A percentile compares a stretch with the other conserved stretches of the same genome.
phyloP scores from a whole-genome alignment of 1,284 basidiomycete species.

The Termitomyces sp. region DNA sequence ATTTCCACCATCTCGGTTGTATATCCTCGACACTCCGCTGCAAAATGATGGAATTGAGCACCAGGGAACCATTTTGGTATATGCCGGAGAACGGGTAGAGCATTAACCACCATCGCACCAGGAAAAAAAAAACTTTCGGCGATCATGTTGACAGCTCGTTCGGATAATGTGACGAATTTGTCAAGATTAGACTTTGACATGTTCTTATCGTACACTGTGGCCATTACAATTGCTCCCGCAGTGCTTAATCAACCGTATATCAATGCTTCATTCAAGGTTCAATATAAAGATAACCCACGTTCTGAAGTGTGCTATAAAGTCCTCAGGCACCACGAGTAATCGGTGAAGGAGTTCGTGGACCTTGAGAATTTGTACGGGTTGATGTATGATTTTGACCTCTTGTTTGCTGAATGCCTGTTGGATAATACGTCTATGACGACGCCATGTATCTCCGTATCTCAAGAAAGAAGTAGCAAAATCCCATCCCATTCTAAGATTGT shows the following conservation, averaged over 20 bases:
- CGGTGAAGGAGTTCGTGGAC: constrained; percentile 27
- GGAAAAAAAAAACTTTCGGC: constrained; percentile 11
- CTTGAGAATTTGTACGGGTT: constrained; percentile 27
- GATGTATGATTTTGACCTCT: constrained; percentile 17
- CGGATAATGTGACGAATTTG: constrained; percentile 13
- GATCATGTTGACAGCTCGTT: constrained; percentile 9
- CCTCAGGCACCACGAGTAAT: constrained; percentile 25
- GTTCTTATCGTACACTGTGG: constrained; percentile 8
- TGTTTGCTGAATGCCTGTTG: constrained; percentile 27
- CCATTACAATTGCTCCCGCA: too few relatives aligned
- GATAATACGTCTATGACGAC: constrained; percentile 29
- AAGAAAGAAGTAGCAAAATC: constrained; percentile 29
- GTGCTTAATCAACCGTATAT: too few relatives aligned
- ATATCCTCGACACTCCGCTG: not conserved
- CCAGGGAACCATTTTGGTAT: constrained; percentile 23
- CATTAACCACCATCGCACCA: constrained; percentile 17
- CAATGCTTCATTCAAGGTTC: too few relatives aligned
- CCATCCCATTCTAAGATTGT: constrained; percentile 31
- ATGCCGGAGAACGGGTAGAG: constrained; percentile 16
- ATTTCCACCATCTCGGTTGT: constrained; percentile 10
- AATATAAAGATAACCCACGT: not conserved
- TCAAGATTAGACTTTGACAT: constrained; percentile 8
- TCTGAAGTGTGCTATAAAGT: constrained; percentile 22
- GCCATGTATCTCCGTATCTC: constrained; percentile 37
- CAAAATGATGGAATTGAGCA: constrained; percentile 32